Evolutionary conservation across 2,329 filamentous ascomycete genomes (phyloP), one percentile per base, ranked within the genome.

Genomic region (Curvularia spicifera): DNA sequence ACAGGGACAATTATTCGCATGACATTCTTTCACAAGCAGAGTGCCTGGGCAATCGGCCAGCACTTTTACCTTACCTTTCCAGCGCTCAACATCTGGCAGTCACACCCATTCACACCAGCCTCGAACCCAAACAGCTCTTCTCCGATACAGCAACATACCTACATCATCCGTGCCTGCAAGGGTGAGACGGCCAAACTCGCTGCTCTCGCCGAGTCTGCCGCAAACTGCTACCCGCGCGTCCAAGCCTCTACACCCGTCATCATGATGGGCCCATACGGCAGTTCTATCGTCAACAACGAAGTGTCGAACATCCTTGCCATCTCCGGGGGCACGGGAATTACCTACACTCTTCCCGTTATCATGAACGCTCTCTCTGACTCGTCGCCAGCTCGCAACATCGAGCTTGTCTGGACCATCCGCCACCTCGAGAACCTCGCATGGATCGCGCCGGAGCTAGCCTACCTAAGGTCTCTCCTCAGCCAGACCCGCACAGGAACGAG

Each of bases 11-110:
- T 56, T 0, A 12, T 56, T 15, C 53, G 53, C 29, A 55, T 55
- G 46, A 55, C 53, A 8, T 55, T 55, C 8, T 43, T 29, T 10
- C 53, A 55, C 46, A 44, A 31, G 35, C 53, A 55, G 9, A 43
- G 46, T 8, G 39, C 53, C 9, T 55, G 49, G 54, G 54, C 43
- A 20, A 43, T 56, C 10, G 54, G 54, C 9, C 54, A 56, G 7
- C 54, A 56, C 12, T 56, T 47, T 12, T 56, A 56, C 5, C 49
- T 56, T 15, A 56, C 54, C 2, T 56, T 56, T 15, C 54, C 54
- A 1, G 54, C 54, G 6, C 54, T 56, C 43, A 56, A 56, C 42
- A 52, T 56, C 10, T 56, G 54, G 54, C 54, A 56, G 26, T 56
- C 54, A 12, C 54, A 56, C 20, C 54, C 54, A 6, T 56, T 56